Base-by-base conservation (phyloP, 352 stramenopile genomes). In the Albugo laibachii region DNA sequence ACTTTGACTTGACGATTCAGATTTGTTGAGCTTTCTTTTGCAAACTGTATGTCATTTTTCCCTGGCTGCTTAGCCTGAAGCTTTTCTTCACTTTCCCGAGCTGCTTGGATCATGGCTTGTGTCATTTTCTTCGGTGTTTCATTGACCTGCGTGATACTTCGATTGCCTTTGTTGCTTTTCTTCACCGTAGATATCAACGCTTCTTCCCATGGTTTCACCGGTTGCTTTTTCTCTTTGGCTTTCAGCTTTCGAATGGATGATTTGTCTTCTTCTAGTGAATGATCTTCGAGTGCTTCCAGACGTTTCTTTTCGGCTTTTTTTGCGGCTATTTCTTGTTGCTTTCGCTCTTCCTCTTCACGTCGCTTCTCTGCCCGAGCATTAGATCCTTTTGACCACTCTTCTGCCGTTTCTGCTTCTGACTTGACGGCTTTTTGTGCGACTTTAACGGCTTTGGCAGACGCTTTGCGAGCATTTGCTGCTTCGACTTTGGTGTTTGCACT, bases 381-480 rank as follows among this genome's bases (percentile, higher is more conserved):
- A 1, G 65, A 42, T 40, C 73, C 73, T 47, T 77, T 65, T 41
- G 61, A 48, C 73, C 73, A 85, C 12, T 83, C 71, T 5, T 64
- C 64, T 15, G 59, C 59, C 52, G 73, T 61, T 0, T 54, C 50
- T 3, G 64, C 68, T 2, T 68, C 69, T 2, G 54, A 56, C 18
- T 61, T 50, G 13, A 69, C 69, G 45, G 59, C 47, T 46, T 66
- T 63, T 50, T 63, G 68, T 21, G 63, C 64, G 50, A 79, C 66
- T 54, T 85, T 85, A 3, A 53, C 54, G 2, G 67, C 62, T 46
- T 77, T 67, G 31, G 58, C 54, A 12, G 44, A 58, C 10, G 72
- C 72, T 54, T 85, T 85, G 58, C 72, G 72, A 49, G 69, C 67
- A 54, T 83, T 83, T 15, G 62, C 73, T 14, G 68, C 73, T 55